Evolutionary conservation across 352 stramenopile genomes (phyloP).

Genomic region (Globisporangium cylindrosporum): DNA sequence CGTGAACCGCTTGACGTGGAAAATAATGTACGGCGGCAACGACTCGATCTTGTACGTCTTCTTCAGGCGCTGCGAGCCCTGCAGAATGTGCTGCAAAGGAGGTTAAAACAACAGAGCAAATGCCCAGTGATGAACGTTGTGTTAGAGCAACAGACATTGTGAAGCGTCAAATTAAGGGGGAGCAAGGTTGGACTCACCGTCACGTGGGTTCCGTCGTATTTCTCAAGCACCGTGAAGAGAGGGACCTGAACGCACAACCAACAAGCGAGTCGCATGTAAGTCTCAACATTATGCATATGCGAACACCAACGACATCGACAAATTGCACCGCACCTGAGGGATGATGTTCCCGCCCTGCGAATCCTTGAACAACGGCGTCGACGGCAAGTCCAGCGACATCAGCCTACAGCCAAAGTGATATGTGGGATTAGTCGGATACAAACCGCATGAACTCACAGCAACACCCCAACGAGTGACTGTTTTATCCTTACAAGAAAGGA

Average conservation of each 20-base stretch:
- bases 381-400: conserved; percentile 96
- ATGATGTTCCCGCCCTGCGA: conserved; percentile 96
- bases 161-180: not conserved
- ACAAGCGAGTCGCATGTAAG: not conserved
- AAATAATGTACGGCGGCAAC: conserved; percentile 95
- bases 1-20: conserved; percentile 97
- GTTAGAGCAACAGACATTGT: not conserved
- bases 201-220: conserved; percentile 93
- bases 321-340: conserved; percentile 63
- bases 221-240: conserved; percentile 95
- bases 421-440: conserved; percentile 9
- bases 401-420: conserved; percentile 54
- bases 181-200: conserved; percentile 32
- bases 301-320: not conserved
- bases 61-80: conserved; percentile 79
- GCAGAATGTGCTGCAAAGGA: conserved; percentile 46
- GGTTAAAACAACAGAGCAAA: not conserved
- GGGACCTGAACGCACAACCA: conserved; percentile 74
- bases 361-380: conserved; percentile 98
- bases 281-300: not conserved
- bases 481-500: conserved; percentile 62
- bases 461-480: not conserved
- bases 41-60: conserved; percentile 93
- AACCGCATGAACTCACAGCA: not conserved
- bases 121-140: not conserved